These are phyloP conservation scores for Candida insectorum DNA, from an alignment of 805 yeast species.

Conservation along the genomic window DNA sequence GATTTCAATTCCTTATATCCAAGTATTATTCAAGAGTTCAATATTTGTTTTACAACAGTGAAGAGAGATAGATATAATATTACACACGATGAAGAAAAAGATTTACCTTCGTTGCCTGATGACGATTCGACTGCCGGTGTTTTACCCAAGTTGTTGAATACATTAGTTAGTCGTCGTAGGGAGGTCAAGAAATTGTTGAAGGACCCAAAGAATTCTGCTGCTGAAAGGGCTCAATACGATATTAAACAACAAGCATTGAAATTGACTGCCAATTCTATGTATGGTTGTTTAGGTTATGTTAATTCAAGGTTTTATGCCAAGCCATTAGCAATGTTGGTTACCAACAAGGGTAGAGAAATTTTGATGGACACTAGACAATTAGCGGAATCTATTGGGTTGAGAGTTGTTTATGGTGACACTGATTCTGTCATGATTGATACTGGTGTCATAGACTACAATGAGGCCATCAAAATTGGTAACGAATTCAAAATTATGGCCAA, in stretches of 20 bases:
- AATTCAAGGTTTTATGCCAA: conserved; percentile 92
- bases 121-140: conserved; percentile 67
- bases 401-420: conserved; percentile 96
- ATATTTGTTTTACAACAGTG: conserved; percentile 95
- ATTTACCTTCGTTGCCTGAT: conserved; percentile 67
- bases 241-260: conserved; percentile 95
- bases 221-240: conserved; percentile 81
- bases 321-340: conserved; percentile 92
- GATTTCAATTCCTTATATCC: conserved; percentile 98
- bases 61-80: conserved; percentile 53
- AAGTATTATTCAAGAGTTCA: conserved; percentile 93
- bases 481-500: conserved; percentile 83
- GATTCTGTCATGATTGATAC: conserved; percentile 99
- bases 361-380: conserved; percentile 88
- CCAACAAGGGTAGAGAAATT: conserved; percentile 93
- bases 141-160: conserved; percentile 77
- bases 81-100: conserved; percentile 50
- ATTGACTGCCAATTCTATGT: conserved; percentile 98
- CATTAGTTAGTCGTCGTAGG: conserved; percentile 85
- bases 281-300: conserved; percentile 94
- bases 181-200: conserved; percentile 87
- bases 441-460: conserved; percentile 61
- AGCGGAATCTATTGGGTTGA: conserved; percentile 78
- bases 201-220: conserved; percentile 59
- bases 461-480: conserved; percentile 79